Evolutionary conservation across 2,329 filamentous ascomycete genomes (phyloP).

Genomic region (Talaromyces verruculosus): DNA sequence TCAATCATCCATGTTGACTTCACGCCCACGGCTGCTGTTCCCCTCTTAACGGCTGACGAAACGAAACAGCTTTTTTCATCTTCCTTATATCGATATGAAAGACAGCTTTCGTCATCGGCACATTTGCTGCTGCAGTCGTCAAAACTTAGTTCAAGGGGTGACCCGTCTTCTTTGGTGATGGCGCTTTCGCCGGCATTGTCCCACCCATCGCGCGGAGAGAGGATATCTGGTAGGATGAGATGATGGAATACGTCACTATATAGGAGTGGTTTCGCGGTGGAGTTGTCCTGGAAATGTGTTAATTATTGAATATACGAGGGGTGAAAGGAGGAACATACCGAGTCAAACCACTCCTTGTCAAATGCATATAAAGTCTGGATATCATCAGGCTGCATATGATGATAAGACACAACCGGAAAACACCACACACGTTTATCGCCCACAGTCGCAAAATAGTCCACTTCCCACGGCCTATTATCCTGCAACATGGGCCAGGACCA

Average conservation of each 20-base stretch:
- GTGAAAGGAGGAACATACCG: no score
- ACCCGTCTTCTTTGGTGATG: conserved; percentile 25
- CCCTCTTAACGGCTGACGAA: conserved; percentile 31
- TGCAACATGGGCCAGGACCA: conserved; percentile 52
- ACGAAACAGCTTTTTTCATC: conserved; percentile 29
- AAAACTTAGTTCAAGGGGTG: conserved; percentile 22
- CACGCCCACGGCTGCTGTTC: conserved; percentile 24
- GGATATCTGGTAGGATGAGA: conserved; percentile 36
- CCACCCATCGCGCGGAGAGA: conserved; percentile 32
- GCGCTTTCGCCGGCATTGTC: conserved; percentile 37
- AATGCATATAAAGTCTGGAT: conserved; percentile 48
- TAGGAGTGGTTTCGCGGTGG: conserved; percentile 28
- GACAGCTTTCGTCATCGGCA: conserved; percentile 28
- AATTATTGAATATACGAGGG: no score
- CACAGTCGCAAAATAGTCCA: conserved; percentile 43
- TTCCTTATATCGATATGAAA: conserved; percentile 29
- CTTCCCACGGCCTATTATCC: conserved; percentile 44
- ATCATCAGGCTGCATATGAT: conserved; percentile 48
- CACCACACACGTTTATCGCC: conserved; percentile 51
- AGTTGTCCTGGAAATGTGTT: background rate
- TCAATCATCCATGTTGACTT: conserved; percentile 35
- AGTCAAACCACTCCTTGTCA: conserved; percentile 57
- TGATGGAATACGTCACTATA: conserved; percentile 41
- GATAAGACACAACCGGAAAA: conserved; percentile 51
- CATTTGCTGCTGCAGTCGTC: conserved; percentile 36